These are phyloP conservation scores for Prunus davidiana DNA, from an alignment of 306 rosid genomes.

Conservation along the genomic window DNA sequence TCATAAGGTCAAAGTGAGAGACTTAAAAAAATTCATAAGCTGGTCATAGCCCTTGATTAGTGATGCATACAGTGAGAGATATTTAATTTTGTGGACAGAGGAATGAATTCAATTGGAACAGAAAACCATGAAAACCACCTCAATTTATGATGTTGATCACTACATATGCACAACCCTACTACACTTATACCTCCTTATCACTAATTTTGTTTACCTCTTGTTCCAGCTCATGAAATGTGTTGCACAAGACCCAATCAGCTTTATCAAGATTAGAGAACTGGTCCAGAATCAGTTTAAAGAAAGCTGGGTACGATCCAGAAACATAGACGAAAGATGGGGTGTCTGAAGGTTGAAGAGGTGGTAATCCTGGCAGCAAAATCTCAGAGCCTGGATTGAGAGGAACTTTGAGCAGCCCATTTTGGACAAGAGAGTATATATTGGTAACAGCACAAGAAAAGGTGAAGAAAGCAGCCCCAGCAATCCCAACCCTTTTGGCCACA, in stretches of 20 bases:
- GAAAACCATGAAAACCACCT: too few relatives aligned
- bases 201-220: conserved; percentile 18
- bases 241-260: conserved; percentile 45
- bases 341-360: conserved; percentile 18
- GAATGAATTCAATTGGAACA: too few relatives aligned
- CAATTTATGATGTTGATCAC: too few relatives aligned
- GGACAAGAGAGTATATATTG: conserved; percentile 27
- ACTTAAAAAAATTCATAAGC: too few relatives aligned
- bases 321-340: conserved; percentile 35
- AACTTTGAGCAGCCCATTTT: conserved; percentile 16
- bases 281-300: neutral
- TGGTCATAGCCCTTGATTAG: too few relatives aligned
- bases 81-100: too few relatives aligned
- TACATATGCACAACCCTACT: too few relatives aligned
- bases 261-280: conserved; percentile 36
- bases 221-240: conserved; percentile 30
- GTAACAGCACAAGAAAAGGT: conserved; percentile 33
- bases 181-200: too few relatives aligned
- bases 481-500: conserved; percentile 33
- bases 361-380: conserved; percentile 27
- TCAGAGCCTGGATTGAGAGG: conserved; percentile 7
- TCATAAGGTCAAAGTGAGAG: too few relatives aligned
- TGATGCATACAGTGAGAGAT: too few relatives aligned
- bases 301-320: neutral
- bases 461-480: conserved; percentile 24